Base-by-base conservation (phyloP, 306 rosid genomes). In the Pyrus bretschneideri region DNA sequence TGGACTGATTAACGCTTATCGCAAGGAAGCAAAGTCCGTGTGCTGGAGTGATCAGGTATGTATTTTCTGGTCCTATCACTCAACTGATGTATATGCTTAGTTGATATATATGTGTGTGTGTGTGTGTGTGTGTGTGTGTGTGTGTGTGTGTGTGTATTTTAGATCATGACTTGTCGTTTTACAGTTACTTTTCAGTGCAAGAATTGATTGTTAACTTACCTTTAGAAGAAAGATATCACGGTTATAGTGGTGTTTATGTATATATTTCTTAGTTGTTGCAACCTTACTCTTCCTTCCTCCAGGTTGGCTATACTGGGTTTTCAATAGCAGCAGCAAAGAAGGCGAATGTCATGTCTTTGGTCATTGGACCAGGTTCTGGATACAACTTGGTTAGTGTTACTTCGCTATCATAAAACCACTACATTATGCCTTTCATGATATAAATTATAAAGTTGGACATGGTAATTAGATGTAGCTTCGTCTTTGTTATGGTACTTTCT, bases 11-110 rank as follows among this genome's bases (percentile, higher is more conserved):
- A 91, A 83, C 79, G 92, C 89, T 76, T 87, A 92, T 85, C 85
- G 83, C 84, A 92, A 87, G 88, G 84, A 86, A 79, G 89, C 82
- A 82, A 95, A 95, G 85, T 87, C 93, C 78, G 97, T 95, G 66
- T 90, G 85, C 86, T 95, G 99, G 99, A 91, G 91, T 85, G 99
- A 95, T 85, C 89, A 87, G 99, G 97, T 95, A 87, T 80, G 86
- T 78, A 79, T 67, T 35, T 55, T 80, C 77, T 79, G 23, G 22
- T 81, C 54, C 61, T 15, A 51, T 68, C 70, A 69, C 63, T 66
- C 51, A 42, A 54, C 61, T 44, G 69, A 17, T 70, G 25, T 82
- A 66, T 72, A 11, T 44, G 54, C 58, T 40, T 59, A 40, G 45
- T 69, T 12, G 19, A 46, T 13, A 46, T 35, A 1, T 35, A 2